A percentile compares a stretch with the other conserved stretches of the same genome.
Evolutionary conservation across 306 rosid genomes (phyloP).

Genomic region (Sindora glabra): DNA sequence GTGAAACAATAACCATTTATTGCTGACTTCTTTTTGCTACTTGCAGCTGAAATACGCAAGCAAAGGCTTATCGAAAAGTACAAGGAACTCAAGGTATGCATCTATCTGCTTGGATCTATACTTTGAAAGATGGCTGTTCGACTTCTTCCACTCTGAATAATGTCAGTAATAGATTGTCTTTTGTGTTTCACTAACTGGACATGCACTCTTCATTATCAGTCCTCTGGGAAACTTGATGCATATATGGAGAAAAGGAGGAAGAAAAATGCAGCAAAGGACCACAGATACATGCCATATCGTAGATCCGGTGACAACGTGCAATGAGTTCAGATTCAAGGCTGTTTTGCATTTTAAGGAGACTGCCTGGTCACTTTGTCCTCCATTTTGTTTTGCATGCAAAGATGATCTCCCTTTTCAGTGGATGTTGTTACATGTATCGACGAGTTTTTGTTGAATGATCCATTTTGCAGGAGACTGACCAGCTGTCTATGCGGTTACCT

Average conservation of each 20-base stretch:
- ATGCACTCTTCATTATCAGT: constrained; percentile 25
- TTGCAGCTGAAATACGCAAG: constrained; percentile 71
- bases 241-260: constrained; percentile 63
- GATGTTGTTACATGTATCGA: background rate
- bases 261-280: constrained; percentile 86
- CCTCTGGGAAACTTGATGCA: constrained; percentile 65
- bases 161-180: background rate
- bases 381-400: background rate
- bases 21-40: constrained; percentile 10
- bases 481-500: no score
- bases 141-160: background rate
- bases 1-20: background rate
- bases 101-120: background rate
- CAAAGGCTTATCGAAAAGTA: constrained; percentile 61
- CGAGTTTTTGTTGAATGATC: background rate
- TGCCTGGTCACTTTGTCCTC: background rate
- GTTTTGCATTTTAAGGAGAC: background rate
- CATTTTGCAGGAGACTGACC: background rate
- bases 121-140: background rate
- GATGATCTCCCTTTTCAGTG: background rate
- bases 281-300: constrained; percentile 65
- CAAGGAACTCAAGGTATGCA: constrained; percentile 57
- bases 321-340: constrained; percentile 9
- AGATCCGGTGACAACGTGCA: constrained; percentile 30
- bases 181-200: background rate